A percentile compares a stretch with the other conserved stretches of the same genome.
Conservation (phyloP, 1,284 basidiomycete species). For the Papiliotrema laurentii region DNA sequence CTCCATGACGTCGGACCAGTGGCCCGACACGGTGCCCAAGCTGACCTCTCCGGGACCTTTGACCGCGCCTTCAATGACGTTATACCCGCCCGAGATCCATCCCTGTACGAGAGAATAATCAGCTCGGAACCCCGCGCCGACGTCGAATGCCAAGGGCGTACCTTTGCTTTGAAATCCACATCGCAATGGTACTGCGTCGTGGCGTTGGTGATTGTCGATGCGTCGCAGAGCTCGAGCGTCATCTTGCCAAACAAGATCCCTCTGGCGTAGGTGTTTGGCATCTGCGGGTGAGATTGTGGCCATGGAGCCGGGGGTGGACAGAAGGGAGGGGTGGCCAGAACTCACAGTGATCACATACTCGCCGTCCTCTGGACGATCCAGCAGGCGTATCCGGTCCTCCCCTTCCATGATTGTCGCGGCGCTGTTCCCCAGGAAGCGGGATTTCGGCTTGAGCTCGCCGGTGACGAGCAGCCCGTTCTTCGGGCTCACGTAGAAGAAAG, state of each 20-base stretch:
- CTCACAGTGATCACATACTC: conserved; percentile 45
- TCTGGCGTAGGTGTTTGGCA: conserved; percentile 96
- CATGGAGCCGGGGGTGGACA: neutral
- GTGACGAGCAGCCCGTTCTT: conserved; percentile 72
- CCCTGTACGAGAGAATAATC: conserved; percentile 65
- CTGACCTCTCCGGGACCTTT: conserved; percentile 59
- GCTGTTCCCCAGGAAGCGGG: conserved; percentile 91
- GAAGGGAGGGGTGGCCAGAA: neutral
- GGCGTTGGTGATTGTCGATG: conserved; percentile 78
- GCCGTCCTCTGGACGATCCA: conserved; percentile 80
- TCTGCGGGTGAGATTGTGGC: conserved; percentile 38
- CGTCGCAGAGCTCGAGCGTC: conserved; percentile 93
- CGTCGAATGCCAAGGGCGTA: conserved; percentile 2
- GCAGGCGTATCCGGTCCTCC: conserved; percentile 77
- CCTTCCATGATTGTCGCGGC: conserved; percentile 95
- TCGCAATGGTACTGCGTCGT: conserved; percentile 71
- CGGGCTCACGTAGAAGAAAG: conserved; percentile 96
- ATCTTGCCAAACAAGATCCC: conserved; percentile 98
- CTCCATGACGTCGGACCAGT: conserved; percentile 91
- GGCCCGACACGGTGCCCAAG: conserved; percentile 80
- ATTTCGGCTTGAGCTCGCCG: conserved; percentile 89
- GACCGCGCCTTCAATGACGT: conserved; percentile 78
- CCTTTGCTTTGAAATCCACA: conserved; percentile 97
- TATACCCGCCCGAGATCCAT: conserved; percentile 96
- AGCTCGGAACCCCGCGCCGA: neutral